These are phyloP conservation scores for Bimuria novae-zelandiae DNA, from an alignment of 2,329 filamentous ascomycete genomes.

Conservation along the genomic window DNA sequence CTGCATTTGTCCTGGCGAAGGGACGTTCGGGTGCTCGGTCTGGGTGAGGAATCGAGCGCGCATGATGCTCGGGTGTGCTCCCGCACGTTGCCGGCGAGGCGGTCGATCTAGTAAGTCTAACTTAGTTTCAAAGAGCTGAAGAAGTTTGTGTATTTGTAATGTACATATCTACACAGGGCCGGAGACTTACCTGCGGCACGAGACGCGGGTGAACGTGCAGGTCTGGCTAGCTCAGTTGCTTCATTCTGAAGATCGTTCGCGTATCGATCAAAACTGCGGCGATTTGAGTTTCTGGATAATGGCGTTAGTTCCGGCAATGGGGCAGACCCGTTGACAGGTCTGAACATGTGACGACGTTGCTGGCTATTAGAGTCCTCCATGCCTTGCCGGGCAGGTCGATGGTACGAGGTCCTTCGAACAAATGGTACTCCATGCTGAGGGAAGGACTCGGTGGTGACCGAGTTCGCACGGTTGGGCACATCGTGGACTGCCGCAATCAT, in stretches of 20 bases:
- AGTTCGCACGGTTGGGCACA: background rate
- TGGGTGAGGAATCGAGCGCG: constrained; percentile 14
- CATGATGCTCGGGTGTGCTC: constrained; percentile 21
- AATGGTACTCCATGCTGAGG: constrained; percentile 7
- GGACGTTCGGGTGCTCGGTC: constrained; percentile 28
- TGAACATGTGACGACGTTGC: constrained; percentile 21
- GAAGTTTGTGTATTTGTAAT: too few relatives aligned
- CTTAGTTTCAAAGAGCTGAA: background rate
- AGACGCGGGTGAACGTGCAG: constrained; percentile 26
- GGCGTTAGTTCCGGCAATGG: constrained; percentile 31
- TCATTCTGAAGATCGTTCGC: constrained; percentile 32
- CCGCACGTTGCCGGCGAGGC: constrained; percentile 8
- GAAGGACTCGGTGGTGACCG: background rate
- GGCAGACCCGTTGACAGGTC: constrained; percentile 14
- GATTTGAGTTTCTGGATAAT: constrained; percentile 36
- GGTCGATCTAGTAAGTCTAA: background rate
- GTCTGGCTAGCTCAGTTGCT: constrained; percentile 32
- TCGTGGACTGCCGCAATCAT: background rate
- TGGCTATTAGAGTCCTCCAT: constrained; percentile 12
- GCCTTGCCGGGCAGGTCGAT: constrained; percentile 17
- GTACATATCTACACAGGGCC: background rate
- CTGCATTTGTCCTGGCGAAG: constrained; percentile 32
- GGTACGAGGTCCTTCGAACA: constrained; percentile 19
- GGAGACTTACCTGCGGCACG: constrained; percentile 7
- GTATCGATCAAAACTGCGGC: constrained; percentile 40